Evolutionary conservation across 371 early-diverging fungal genomes (phyloP).

Genomic region (Encephalitozoon romaleae): DNA sequence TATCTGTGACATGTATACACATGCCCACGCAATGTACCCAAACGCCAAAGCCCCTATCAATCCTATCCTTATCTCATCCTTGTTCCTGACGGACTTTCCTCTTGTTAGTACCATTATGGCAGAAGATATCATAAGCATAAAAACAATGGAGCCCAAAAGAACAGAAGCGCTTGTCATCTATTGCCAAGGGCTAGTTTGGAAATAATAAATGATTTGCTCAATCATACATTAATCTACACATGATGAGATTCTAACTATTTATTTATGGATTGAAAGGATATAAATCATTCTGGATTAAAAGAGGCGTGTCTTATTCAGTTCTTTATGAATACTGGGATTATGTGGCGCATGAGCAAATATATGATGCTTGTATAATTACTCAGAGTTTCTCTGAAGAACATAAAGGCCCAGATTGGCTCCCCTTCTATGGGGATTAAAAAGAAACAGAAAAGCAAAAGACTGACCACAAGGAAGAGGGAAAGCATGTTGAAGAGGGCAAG

Average conservation of each 20-base stretch:
- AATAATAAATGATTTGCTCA: slow-evolving; percentile 6
- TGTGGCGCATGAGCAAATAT: too few relatives aligned
- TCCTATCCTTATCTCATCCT: slow-evolving; percentile 34
- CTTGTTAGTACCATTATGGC: slow-evolving; percentile 8
- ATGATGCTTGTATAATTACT: neutral
- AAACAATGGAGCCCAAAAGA: neutral
- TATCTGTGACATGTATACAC: slow-evolving; percentile 48
- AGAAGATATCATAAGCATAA: neutral
- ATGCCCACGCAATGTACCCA: slow-evolving; percentile 47
- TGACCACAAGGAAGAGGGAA: slow-evolving; percentile 32
- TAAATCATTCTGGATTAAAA: too few relatives aligned
- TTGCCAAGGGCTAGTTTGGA: neutral
- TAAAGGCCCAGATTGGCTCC: neutral
- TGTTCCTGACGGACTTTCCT: neutral
- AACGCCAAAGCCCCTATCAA: slow-evolving; percentile 40
- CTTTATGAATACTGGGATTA: too few relatives aligned
- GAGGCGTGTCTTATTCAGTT: too few relatives aligned
- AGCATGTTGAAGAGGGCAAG: slow-evolving; percentile 21
- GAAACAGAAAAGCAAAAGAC: slow-evolving; percentile 9
- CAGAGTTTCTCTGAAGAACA: neutral
- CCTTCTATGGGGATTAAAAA: neutral
- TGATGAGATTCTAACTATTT: too few relatives aligned
- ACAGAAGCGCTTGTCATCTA: neutral
- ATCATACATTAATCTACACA: neutral
- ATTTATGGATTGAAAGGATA: too few relatives aligned